Evolutionary conservation across 176 grass and related monocot genomes (phyloP).

Genomic region (Metroxylon sagu): DNA sequence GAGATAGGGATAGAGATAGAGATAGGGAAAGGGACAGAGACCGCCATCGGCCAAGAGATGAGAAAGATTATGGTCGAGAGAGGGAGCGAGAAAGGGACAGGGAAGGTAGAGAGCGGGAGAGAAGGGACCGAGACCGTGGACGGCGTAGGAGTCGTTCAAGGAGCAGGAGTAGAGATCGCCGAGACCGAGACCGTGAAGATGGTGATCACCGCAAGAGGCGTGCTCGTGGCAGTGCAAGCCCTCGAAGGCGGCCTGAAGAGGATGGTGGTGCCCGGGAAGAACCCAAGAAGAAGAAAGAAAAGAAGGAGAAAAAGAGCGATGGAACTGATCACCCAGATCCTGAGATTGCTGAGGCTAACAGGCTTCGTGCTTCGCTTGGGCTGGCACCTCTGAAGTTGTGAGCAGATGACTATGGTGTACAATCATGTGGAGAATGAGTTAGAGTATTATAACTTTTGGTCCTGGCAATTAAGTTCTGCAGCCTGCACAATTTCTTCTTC

Average conservation of each 20-base stretch:
- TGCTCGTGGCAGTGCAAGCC: constrained; percentile 41
- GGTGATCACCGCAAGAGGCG: constrained; percentile 52
- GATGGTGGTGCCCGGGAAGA: constrained; percentile 30
- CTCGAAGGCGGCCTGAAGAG: constrained; percentile 36
- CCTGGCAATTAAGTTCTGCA: no score
- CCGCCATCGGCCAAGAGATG: constrained; percentile 36
- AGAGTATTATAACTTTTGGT: no score
- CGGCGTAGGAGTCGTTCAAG: constrained; percentile 53
- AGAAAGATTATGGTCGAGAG: constrained; percentile 43
- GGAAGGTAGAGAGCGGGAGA: constrained; percentile 49
- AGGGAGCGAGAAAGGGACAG: constrained; percentile 47
- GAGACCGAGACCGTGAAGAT: constrained; percentile 58
- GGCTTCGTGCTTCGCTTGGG: constrained; percentile 48
- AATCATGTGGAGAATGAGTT: no score
- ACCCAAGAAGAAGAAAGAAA: constrained; percentile 56
- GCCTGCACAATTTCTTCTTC: no score
- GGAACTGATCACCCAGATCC: constrained; percentile 56
- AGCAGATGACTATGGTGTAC: no score
- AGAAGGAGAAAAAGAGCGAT: constrained; percentile 47
- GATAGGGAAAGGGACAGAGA: constrained; percentile 47
- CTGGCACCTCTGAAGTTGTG: constrained; percentile 49
- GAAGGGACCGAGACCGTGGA: constrained; percentile 47
- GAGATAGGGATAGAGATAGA: constrained; percentile 49
- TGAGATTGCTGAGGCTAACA: constrained; percentile 70
- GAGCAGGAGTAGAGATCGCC: constrained; percentile 52